Conservation (phyloP, 179 eudicot genomes). For the Spinacia oleracea region DNA sequence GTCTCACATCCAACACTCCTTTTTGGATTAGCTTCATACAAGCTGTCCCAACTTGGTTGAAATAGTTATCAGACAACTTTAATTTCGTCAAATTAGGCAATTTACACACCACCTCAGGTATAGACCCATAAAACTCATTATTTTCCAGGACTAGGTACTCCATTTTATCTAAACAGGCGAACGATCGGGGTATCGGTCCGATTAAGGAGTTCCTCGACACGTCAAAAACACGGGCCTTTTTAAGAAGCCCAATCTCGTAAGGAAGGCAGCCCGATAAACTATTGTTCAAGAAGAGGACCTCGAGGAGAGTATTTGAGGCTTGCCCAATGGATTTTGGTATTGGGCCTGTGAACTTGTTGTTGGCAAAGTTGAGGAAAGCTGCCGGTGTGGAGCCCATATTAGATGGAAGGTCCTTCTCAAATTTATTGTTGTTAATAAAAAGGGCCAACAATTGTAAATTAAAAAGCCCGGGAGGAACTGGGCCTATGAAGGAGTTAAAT, state of each 20-base stretch:
- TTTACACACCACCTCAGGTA: conserved; percentile 49
- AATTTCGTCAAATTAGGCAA: conserved; percentile 34
- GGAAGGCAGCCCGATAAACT: conserved; percentile 54
- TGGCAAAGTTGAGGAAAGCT: conserved; percentile 41
- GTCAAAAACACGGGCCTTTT: conserved; percentile 39
- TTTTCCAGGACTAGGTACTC: conserved; percentile 35
- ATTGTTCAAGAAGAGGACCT: conserved; percentile 46
- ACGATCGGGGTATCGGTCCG: conserved; percentile 56
- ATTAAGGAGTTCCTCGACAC: conserved; percentile 36
- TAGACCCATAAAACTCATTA: conserved; percentile 43
- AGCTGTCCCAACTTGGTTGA: conserved; percentile 49
- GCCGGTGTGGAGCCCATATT: conserved; percentile 39
- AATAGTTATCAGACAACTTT: conserved; percentile 43
- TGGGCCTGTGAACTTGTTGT: conserved; percentile 42
- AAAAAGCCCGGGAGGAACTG: conserved; percentile 41
- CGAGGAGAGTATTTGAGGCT: conserved; percentile 29
- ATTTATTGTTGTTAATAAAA: conserved; percentile 49
- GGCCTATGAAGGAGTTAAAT: conserved; percentile 42
- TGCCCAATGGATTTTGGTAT: conserved; percentile 46
- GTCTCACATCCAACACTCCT: conserved; percentile 40
- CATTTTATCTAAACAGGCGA: conserved; percentile 39
- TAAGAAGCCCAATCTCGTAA: conserved; percentile 43
- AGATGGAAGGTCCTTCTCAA: conserved; percentile 33
- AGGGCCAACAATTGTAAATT: conserved; percentile 25
- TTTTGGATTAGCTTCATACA: conserved; percentile 41